Percentiles rank a stretch among this genome's conserved stretches.
These are phyloP conservation scores for Debaryomycetaceae sp. DNA, from an alignment of 1,139 yeast genomes.

Conservation along the genomic window DNA sequence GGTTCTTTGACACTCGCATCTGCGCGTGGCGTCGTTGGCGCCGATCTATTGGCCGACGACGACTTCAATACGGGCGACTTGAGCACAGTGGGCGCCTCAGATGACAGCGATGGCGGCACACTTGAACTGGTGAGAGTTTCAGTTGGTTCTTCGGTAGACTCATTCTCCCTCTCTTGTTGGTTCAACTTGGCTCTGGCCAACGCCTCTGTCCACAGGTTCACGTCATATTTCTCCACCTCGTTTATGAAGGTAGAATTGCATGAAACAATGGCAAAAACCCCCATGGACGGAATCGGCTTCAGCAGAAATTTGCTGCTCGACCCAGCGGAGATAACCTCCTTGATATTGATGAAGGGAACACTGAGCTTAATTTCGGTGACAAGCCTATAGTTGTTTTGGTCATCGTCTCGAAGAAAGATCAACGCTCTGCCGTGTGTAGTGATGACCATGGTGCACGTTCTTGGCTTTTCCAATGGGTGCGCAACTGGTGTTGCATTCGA, in stretches of 20 bases:
- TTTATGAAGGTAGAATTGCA: slow-evolving; percentile 43
- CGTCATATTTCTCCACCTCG: slow-evolving; percentile 55
- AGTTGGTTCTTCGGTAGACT: too few relatives aligned
- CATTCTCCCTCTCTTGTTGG: slow-evolving; percentile 40
- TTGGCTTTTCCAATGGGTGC: slow-evolving; percentile 32
- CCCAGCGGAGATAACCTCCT: slow-evolving; percentile 43
- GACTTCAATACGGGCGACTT: too few relatives aligned
- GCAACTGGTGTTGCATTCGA: not conserved
- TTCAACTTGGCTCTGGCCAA: slow-evolving; percentile 46
- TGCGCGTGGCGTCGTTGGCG: too few relatives aligned
- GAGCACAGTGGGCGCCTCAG: too few relatives aligned
- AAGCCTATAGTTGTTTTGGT: slow-evolving; percentile 30
- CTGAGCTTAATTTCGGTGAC: slow-evolving; percentile 47
- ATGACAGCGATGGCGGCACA: too few relatives aligned
- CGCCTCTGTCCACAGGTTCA: slow-evolving; percentile 52
- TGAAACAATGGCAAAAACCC: slow-evolving; percentile 53
- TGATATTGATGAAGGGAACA: slow-evolving; percentile 47
- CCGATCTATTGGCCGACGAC: too few relatives aligned
- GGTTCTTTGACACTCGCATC: too few relatives aligned
- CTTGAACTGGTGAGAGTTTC: not conserved
- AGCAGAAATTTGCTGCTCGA: slow-evolving; percentile 20
- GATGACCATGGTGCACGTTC: slow-evolving; percentile 45
- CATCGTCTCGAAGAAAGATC: slow-evolving; percentile 37
- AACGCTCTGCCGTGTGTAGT: slow-evolving; percentile 57
- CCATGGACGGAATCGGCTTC: slow-evolving; percentile 35